These are phyloP conservation scores for Blastomyces emzantsi DNA, from an alignment of 2,329 filamentous ascomycete species.

Conservation along the genomic window DNA sequence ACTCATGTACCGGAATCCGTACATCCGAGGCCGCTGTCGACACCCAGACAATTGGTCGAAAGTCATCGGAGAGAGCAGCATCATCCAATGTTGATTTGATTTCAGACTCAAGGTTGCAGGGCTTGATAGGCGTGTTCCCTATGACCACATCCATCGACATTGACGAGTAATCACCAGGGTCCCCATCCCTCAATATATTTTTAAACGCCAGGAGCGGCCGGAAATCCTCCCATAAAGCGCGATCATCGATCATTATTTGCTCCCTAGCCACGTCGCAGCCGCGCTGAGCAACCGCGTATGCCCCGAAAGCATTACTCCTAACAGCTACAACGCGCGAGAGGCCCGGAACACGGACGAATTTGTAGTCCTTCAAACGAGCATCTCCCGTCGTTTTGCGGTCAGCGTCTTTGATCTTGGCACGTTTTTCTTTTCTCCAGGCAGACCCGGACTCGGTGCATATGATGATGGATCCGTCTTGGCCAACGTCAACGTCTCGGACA, in stretches of 20 bases:
- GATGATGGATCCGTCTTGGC: conserved; percentile 89
- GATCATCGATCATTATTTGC: conserved; percentile 57
- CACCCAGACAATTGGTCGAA: conserved; percentile 32
- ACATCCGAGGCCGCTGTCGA: conserved; percentile 57
- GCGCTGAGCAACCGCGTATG: conserved; percentile 77
- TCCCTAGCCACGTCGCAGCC: conserved; percentile 74
- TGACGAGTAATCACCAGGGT: conserved; percentile 26
- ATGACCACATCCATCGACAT: background rate
- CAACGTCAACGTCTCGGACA: conserved; percentile 75
- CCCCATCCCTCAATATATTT: conserved; percentile 41
- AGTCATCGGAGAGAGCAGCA: conserved; percentile 18
- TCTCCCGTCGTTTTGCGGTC: conserved; percentile 41
- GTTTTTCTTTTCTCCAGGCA: conserved; percentile 81
- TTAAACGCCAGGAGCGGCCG: conserved; percentile 59
- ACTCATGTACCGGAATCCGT: conserved; percentile 71
- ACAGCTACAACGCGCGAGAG: conserved; percentile 78
- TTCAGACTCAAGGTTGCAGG: conserved; percentile 17
- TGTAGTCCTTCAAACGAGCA: conserved; percentile 75
- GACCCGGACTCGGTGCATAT: conserved; percentile 86
- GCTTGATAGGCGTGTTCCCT: background rate
- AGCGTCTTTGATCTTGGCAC: conserved; percentile 67
- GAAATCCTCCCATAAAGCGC: conserved; percentile 65
- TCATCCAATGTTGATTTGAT: conserved; percentile 25
- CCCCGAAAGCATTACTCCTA: conserved; percentile 78
- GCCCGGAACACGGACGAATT: conserved; percentile 83